Evolutionary conservation across 441 rosid species (phyloP).

Genomic region (Croton laevigatus): DNA sequence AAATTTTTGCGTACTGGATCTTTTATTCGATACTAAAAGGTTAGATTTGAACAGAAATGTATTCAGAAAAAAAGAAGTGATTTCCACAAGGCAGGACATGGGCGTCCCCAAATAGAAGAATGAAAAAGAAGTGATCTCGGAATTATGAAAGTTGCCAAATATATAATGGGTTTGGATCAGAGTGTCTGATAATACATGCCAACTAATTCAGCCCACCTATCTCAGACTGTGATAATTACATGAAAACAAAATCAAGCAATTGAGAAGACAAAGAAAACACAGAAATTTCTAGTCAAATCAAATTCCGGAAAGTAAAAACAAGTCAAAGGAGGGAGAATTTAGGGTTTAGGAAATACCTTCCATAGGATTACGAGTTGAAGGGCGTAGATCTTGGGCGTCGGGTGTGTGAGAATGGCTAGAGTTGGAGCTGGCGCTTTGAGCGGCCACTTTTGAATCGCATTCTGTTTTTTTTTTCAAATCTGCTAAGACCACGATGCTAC

Average conservation of each 20-base stretch:
- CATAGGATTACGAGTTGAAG: not conserved
- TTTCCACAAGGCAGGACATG: not conserved
- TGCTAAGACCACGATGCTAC: too few species aligned
- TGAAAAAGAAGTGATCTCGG: not conserved
- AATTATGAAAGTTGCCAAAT: not conserved
- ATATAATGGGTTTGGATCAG: not conserved
- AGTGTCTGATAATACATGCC: not conserved
- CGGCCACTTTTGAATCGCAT: too few species aligned
- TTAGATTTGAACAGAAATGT: not conserved
- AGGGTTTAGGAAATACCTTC: conserved; percentile 14
- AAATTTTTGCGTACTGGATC: not conserved
- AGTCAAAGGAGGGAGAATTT: conserved; percentile 12
- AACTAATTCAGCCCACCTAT: not conserved
- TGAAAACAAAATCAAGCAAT: not conserved
- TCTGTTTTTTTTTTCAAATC: too few species aligned
- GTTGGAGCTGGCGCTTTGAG: too few species aligned
- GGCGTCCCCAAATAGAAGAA: not conserved
- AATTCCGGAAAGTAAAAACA: not conserved
- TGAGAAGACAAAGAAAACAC: not conserved
- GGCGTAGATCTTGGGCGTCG: too few species aligned
- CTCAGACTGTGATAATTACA: not conserved
- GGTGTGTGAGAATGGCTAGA: too few species aligned
- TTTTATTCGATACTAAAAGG: not conserved
- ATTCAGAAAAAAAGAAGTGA: not conserved
- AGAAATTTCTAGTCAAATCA: not conserved